Evolutionary conservation across 768 basidiomycete species (phyloP), one percentile per base, ranked within the genome.

Genomic region (Tylopilus cervinicoccineus): DNA sequence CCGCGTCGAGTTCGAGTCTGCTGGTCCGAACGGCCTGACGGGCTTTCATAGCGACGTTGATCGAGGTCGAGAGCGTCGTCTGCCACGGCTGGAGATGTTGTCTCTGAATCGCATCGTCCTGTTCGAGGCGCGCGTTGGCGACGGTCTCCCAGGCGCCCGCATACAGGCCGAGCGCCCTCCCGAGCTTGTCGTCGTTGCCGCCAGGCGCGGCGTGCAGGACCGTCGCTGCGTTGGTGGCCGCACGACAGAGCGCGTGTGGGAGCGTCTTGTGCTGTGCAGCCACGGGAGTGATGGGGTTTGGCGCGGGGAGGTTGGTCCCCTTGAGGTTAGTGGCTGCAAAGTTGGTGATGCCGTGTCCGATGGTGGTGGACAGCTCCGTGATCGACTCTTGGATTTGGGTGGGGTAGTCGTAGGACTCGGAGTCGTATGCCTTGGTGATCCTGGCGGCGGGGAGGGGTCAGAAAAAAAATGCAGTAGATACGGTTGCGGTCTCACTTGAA

Each of bases 41-140:
- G 0, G 95, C 93, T 74, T 93, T 95, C 80, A 97, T 80, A 16
- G 96, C 96, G 14, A 96, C 83, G 9, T 81, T 77, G 62, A 99
- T 84, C 45, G 84, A 84, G 17, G 86, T 84, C 54, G 81, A 80
- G 52, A 98, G 70, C 6, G 93, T 96, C 22, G 83, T 82, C 70
- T 90, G 87, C 93, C 92, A 94, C 2, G 91, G 90, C 41, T 76
- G 75, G 53, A 93, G 68, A 69, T 91, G 93, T 45, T 75, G 72
- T 26, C 66, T 69, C 58, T 75, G 75, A 55, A 97, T 84, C 2
- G 78, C 70, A 16, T 72, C 72, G 68, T 96, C 94, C 62, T 96
- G 94, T 41, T 84, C 70, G 37, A 94, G 61, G 50, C 94, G 75
- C 16, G 93, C 92, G 12, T 72, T 70, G 5, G 91, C 81, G 53